Base-by-base conservation (phyloP, 345 rosid species). In the Iberis pinnata region DNA sequence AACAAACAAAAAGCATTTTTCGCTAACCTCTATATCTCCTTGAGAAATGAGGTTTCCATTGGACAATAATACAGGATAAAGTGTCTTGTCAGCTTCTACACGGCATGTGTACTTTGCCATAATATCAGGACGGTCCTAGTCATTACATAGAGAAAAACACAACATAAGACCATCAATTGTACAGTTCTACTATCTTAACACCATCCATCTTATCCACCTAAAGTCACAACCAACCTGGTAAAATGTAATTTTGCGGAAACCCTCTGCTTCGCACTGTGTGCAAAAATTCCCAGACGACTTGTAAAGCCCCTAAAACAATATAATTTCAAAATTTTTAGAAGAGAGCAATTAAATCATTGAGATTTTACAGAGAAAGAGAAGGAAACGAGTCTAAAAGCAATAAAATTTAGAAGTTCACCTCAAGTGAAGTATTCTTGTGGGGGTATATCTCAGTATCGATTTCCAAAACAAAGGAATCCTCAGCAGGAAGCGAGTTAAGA, bases 251-350 rank as follows among this genome's bases (percentile, higher is more conserved):
- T 86, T 88, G 14, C 90, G 79, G 69, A 93, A 93, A 56, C 95
- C 97, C 76, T 93, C 99, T 24, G 99, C 97, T 81, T 92, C 97
- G 53, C 99, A 88, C 60, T 92, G 99, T 9, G 99, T 88, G 75
- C 99, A 88, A 73, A 86, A 93, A 68, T 78, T 85, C 58, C 87
- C 86, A 54, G 97, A 85, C 33, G 99, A 80, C 74, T 82, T 81
- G 84, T 88, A 93, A 60, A 93, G 97, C 47, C 95, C 99, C 99
- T 88, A 50, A 16, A 47, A 45, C 36, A 62, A 56, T 18, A 58
- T 26, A 18, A 4, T 1, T 14, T n/a, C n/a, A 12, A 60, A 32
- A 17, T 42, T 8, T 35, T 24, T 39, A 33, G 2, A 53, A 62
- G 33, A 25, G 22, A 33, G 36, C 44, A 2, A n/a, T 43, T 39